These are phyloP conservation scores for Xylaria sp. DNA, from an alignment of 2,329 filamentous ascomycete species.

Conservation along the genomic window DNA sequence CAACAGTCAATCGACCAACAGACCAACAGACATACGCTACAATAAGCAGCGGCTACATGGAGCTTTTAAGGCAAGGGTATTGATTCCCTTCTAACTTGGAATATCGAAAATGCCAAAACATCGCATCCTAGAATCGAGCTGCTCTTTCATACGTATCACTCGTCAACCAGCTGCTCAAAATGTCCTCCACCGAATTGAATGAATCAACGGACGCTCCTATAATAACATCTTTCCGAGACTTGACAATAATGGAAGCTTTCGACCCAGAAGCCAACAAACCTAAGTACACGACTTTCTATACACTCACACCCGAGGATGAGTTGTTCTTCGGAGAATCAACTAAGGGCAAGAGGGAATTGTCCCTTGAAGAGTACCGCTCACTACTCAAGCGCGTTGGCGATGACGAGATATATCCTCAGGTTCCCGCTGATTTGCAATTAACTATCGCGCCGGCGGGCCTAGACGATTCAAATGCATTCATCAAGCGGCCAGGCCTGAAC, in stretches of 20 bases:
- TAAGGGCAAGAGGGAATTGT: not conserved
- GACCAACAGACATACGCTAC: too few species aligned
- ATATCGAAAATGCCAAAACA: too few species aligned
- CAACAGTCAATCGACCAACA: too few species aligned
- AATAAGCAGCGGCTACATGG: too few species aligned
- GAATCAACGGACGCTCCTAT: too few species aligned
- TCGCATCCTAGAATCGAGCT: too few species aligned
- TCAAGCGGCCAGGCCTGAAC: not conserved
- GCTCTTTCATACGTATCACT: too few species aligned
- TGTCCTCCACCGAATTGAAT: too few species aligned
- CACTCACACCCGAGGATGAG: not conserved
- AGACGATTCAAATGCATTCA: not conserved
- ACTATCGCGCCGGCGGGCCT: not conserved
- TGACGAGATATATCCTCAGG: not conserved
- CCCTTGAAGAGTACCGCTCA: not conserved
- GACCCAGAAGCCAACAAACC: not conserved
- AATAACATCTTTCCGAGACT: not conserved
- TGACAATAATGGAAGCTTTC: slow-evolving; percentile 1
- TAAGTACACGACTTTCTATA: not conserved
- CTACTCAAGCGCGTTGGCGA: not conserved
- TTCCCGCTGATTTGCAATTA: not conserved
- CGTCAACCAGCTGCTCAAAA: too few species aligned
- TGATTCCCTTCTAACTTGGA: too few species aligned
- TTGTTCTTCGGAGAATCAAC: not conserved
- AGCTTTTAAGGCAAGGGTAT: too few species aligned